Conservation (phyloP, 352 stramenopile species). For the Phytophthora chlamydospora region DNA sequence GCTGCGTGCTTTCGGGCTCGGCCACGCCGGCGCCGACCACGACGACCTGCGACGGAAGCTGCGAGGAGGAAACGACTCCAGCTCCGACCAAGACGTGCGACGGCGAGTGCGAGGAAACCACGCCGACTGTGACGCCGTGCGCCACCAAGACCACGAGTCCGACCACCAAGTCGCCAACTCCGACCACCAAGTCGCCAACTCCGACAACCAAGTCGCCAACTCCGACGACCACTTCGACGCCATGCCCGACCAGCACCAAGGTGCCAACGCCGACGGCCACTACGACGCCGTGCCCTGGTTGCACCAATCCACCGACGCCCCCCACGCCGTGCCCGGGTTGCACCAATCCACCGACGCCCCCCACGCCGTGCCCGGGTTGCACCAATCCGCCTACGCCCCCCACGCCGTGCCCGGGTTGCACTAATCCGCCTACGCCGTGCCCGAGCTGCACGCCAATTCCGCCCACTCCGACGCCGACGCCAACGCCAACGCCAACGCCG, state of each 20-base stretch:
- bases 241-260: slow-evolving; percentile 10
- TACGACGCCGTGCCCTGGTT: slow-evolving; percentile 3
- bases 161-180: slow-evolving; percentile 4
- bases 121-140: not conserved
- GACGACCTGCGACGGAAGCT: slow-evolving; percentile 9
- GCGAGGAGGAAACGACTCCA: slow-evolving; percentile 13
- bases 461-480: slow-evolving; percentile 14
- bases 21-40: slow-evolving; percentile 34
- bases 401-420: not conserved
- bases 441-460: not conserved
- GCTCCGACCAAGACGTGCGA: slow-evolving; percentile 7
- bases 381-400: not conserved
- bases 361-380: slow-evolving; percentile 2
- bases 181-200: not conserved
- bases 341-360: slow-evolving; percentile 1
- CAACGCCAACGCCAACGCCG: slow-evolving; percentile 24
- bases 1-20: slow-evolving; percentile 46
- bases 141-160: slow-evolving; percentile 4
- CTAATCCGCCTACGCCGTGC: not conserved
- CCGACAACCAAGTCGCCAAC: not conserved
- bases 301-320: slow-evolving; percentile 1
- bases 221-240: slow-evolving; percentile 3
- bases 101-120: slow-evolving; percentile 5
- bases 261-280: slow-evolving; percentile 4
- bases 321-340: slow-evolving; percentile 5